Percentiles rank a stretch among this genome's conserved stretches.
Evolutionary conservation across 2,329 filamentous ascomycete genomes (phyloP).

Genomic region (Blastomyces parvus): DNA sequence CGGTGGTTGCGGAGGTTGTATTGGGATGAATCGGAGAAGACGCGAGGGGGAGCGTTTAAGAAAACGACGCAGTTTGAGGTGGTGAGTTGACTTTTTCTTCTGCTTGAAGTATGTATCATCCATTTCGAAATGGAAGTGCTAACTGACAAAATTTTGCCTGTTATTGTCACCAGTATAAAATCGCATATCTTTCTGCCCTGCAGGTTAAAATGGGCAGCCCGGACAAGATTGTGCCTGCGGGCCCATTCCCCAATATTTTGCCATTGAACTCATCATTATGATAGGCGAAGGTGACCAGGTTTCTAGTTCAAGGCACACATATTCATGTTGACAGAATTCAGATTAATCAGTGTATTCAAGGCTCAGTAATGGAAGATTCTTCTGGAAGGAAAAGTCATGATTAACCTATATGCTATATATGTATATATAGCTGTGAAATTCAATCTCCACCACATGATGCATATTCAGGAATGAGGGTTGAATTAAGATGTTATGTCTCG

Average conservation of each 20-base stretch:
- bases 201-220: constrained; percentile 17
- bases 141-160: background rate
- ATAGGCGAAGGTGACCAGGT: background rate
- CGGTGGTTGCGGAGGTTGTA: constrained; percentile 41
- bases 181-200: constrained; percentile 19
- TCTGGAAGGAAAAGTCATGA: too few species aligned
- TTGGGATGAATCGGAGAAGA: constrained; percentile 37
- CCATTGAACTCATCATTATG: constrained; percentile 14
- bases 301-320: background rate
- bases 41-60: constrained; percentile 35
- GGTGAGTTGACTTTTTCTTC: constrained; percentile 20
- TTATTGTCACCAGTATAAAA: constrained; percentile 20
- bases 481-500: too few species aligned
- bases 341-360: background rate
- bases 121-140: background rate
- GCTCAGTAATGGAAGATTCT: too few species aligned
- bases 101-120: background rate
- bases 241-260: constrained; percentile 23
- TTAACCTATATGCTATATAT: too few species aligned
- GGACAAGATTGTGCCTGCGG: constrained; percentile 22
- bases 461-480: background rate
- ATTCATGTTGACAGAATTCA: too few species aligned
- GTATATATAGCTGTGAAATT: too few species aligned
- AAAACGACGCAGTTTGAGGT: constrained; percentile 37
- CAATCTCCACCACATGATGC: too few species aligned